Percentiles rank a stretch among this genome's conserved stretches.
These are phyloP conservation scores for Cyclocybe cylindracea DNA, from an alignment of 768 basidiomycete genomes.

Conservation along the genomic window DNA sequence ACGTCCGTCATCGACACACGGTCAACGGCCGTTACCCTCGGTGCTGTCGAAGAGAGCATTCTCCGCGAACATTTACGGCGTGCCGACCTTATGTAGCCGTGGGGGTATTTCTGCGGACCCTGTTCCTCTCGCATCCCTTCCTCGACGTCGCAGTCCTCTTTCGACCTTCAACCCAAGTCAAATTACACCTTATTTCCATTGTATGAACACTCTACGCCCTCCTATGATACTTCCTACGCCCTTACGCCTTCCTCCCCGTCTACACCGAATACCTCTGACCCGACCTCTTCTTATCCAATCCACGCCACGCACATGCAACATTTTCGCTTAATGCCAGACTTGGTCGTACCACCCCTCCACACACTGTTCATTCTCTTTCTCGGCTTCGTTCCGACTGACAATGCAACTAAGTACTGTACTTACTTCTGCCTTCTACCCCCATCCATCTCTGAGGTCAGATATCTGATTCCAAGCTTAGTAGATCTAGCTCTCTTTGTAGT, in stretches of 20 bases:
- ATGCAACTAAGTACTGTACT: background rate
- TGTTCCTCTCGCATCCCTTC: background rate
- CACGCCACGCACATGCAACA: no score
- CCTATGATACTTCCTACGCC: no score
- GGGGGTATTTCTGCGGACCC: background rate
- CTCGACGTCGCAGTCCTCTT: background rate
- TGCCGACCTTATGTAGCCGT: constrained; percentile 62
- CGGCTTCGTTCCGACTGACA: background rate
- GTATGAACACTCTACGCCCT: background rate
- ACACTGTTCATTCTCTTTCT: background rate
- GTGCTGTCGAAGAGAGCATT: constrained; percentile 73
- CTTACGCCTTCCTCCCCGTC: no score
- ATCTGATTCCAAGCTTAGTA: background rate
- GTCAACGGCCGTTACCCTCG: constrained; percentile 71
- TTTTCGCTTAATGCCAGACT: no score
- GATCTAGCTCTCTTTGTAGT: background rate
- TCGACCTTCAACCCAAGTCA: background rate
- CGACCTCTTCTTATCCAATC: no score
- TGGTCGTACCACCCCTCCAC: no score
- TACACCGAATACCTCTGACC: no score
- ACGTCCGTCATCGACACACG: constrained; percentile 80
- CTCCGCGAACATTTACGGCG: constrained; percentile 68
- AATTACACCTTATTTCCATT: background rate
- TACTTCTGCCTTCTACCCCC: background rate
- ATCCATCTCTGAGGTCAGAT: background rate